phyloP scores from a whole-genome alignment of 371 early-diverging fungal species.

The Gilbertella persicaria region DNA sequence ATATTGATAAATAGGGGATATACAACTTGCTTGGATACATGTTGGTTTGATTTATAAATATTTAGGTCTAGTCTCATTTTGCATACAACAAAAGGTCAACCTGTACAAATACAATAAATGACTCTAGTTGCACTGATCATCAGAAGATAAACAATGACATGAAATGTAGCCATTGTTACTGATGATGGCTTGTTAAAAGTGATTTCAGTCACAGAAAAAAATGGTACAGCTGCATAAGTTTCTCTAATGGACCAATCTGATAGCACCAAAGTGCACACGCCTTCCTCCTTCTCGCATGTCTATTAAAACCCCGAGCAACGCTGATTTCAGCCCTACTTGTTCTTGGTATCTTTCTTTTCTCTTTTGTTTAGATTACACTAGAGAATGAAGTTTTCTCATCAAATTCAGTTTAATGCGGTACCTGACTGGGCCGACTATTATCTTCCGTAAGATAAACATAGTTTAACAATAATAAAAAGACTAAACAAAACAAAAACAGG shows the following conservation, averaged over 20 bases:
- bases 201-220: neutral
- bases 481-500: constrained; percentile 31
- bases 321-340: neutral
- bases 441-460: constrained; percentile 66
- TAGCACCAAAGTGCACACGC: neutral
- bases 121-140: no score
- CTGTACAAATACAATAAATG: no score
- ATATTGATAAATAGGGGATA: no score
- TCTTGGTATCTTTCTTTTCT: constrained; percentile 3
- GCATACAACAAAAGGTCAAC: no score
- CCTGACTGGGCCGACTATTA: constrained; percentile 91
- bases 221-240: no score
- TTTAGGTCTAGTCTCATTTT: no score
- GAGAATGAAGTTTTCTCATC: constrained; percentile 62
- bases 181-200: no score
- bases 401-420: constrained; percentile 85
- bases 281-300: neutral
- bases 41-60: no score
- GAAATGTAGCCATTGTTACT: no score
- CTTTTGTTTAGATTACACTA: neutral
- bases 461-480: neutral
- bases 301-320: neutral
- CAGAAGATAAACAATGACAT: no score
- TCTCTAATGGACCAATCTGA: neutral
- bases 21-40: no score